Percentiles rank a stretch among this genome's conserved stretches.
These are phyloP conservation scores for Scenedesmus sp. DNA, from an alignment of 163 green algal species.

Conservation along the genomic window DNA sequence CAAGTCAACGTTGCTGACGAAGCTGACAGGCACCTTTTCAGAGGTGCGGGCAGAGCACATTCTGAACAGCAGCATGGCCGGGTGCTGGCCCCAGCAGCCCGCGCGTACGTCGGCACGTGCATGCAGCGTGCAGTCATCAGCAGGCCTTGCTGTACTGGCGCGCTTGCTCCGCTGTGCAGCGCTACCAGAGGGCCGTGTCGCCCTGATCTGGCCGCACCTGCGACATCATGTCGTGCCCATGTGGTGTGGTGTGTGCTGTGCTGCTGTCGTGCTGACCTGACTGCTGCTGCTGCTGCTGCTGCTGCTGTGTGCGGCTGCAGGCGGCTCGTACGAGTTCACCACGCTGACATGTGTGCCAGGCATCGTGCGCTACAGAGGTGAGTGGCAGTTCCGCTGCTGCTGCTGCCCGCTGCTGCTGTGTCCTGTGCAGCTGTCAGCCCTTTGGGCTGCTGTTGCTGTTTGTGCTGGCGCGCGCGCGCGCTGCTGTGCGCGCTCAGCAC, in stretches of 20 bases:
- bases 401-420: not conserved
- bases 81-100: too few species aligned
- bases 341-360: slow-evolving; percentile 92
- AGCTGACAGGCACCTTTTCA: slow-evolving; percentile 98
- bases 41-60: slow-evolving; percentile 77
- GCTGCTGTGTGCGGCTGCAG: slow-evolving; percentile 51
- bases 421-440: not conserved
- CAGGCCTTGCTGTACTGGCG: not conserved
- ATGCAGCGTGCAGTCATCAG: not conserved
- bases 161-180: not conserved
- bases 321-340: slow-evolving; percentile 97
- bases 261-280: not conserved
- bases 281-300: not conserved
- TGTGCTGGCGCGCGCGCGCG: too few species aligned
- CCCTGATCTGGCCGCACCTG: too few species aligned
- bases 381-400: not conserved
- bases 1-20: slow-evolving; percentile 98
- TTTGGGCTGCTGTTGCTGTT: too few species aligned
- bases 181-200: too few species aligned
- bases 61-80: not conserved
- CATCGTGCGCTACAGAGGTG: slow-evolving; percentile 77
- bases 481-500: too few species aligned
- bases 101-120: too few species aligned
- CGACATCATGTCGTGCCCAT: not conserved
- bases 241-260: not conserved